phyloP scores from a whole-genome alignment of 208 protist species.

The Leptomonas pyrrhocoris region DNA sequence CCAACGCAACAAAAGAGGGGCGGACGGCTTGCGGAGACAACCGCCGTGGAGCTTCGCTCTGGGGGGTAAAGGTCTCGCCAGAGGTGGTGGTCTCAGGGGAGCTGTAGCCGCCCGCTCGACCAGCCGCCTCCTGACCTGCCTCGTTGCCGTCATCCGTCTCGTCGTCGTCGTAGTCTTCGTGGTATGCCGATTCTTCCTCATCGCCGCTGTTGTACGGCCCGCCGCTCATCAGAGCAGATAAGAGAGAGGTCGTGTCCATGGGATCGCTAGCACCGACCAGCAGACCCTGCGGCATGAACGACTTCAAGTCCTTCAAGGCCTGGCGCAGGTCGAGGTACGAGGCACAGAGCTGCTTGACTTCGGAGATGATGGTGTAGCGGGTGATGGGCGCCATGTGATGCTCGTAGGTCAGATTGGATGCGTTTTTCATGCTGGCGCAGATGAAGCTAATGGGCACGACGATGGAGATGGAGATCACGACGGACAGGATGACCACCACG shows the following conservation, averaged over 20 bases:
- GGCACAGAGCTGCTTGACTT: slow-evolving; percentile 40
- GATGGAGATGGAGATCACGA: slow-evolving; percentile 23
- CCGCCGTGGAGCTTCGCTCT: not conserved
- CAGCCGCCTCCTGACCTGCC: not conserved
- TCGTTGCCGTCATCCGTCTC: slow-evolving; percentile 3
- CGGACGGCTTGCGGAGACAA: not conserved
- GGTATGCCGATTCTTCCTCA: not conserved
- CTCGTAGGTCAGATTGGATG: slow-evolving; percentile 25
- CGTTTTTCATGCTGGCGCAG: slow-evolving; percentile 39
- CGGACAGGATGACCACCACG: slow-evolving; percentile 5
- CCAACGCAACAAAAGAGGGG: not conserved
- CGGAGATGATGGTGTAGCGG: slow-evolving; percentile 16
- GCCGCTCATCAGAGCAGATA: slow-evolving; percentile 16
- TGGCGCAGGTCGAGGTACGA: slow-evolving; percentile 46
- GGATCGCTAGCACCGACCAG: slow-evolving; percentile 18
- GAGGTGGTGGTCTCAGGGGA: slow-evolving; percentile 11
- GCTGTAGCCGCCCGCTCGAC: slow-evolving; percentile 10
- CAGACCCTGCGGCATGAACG: slow-evolving; percentile 54
- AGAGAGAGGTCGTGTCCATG: slow-evolving; percentile 5
- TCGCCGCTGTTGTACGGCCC: slow-evolving; percentile 1
- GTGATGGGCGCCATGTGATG: slow-evolving; percentile 12
- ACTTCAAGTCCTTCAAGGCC: slow-evolving; percentile 49
- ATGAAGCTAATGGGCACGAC: slow-evolving; percentile 43
- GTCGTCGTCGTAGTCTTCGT: not conserved
- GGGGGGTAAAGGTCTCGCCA: not conserved